Evolutionary conservation across 1,139 yeast species (phyloP), one percentile per base, ranked within the genome.

Genomic region (Sugiyamaella novakii): DNA sequence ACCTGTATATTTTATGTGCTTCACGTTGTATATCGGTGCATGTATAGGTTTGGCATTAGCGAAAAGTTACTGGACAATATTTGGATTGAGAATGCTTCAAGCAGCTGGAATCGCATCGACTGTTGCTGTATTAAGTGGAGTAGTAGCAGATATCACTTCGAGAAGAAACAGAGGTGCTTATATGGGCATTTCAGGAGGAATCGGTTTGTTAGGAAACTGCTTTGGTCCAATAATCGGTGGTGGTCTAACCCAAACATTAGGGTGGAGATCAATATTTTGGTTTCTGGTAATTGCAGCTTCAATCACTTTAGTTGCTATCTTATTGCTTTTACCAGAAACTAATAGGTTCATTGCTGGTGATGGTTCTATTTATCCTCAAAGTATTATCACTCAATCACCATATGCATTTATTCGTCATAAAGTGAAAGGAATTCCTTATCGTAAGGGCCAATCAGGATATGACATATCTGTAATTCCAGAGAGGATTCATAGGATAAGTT

Each of bases 241-340:
- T 5, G 79, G 76, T 0, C 64, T 87, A 30, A 77, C 82, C 2
- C 67, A 78, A 1, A 65, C 75, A 14, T 78, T 84, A 72, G 76
- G 78, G 10, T 87, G 95, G 94, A 73, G 88, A 52, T 81, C 87
- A 0, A 80, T 86, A 18, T 87, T 87, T 60, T 83, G 87, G 80
- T 84, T 86, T 54, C 66, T 85, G 46, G 81, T 84, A 3, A 80
- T 84, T 18, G 77, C 82, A 3, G 75, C 83, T 14, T 81, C 81
- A 1, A 72, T 73, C 1, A 61, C 74, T 1, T 18, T 81, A 1
- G 28, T 59, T 11, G 25, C 59, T 1, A 47, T 69, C 7, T 43
- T 61, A 8, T 22, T 68, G 10, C 44, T 75, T 0, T 61, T 86
- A 8, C 95, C 95, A 0, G 95, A 87, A 60, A 87, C 95, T 0